Evolutionary conservation across 768 basidiomycete genomes (phyloP), one percentile per base, ranked within the genome.

Genomic region (Rhodotorula taiwanensis): DNA sequence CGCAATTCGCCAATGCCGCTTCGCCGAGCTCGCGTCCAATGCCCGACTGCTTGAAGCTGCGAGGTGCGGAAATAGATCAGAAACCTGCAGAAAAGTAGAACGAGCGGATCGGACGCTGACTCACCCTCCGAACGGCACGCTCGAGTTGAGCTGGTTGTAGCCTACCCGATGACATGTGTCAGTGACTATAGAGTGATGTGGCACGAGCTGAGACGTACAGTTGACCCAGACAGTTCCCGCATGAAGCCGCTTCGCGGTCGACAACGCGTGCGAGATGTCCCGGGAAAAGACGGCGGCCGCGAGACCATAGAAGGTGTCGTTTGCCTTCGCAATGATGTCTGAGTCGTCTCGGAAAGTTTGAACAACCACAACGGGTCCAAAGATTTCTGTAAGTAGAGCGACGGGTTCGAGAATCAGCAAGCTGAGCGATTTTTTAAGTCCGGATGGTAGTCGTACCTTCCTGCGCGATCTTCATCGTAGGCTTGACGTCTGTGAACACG

Each of bases 251-350:
- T 89, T 84, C 13, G 88, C 87, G 4, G 84, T 83, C 62, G 78
- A 77, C 57, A 93, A 76, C 0, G 88, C 89, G 31, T 86, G 81
- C 68, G 81, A 83, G 78, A 94, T 76, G 76, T 93, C 81, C 72
- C 83, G 79, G 41, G 87, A 84, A 80, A 92, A 95, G 56, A 98
- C 42, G 25, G 58, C 58, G 14, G 49, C 41, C 31, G 64, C 64
- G 36, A 66, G 60, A 61, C 93, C 93, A 75, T 92, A 69, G 50
- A 78, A 72, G 15, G 51, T 52, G 49, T 50, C 49, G 49, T 50
- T 50, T 3, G 49, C 49, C 49, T 50, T 31, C 14, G 21, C 31
- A 21, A 50, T 18, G 49, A 50, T 28, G 30, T 50, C 49, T 10
- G 31, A 11, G 28, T 50, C 49, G 21, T 33, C 30, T 31, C 33